Conservation (phyloP, 2,329 filamentous ascomycete genomes). For the Ceratocystis colombiana region DNA sequence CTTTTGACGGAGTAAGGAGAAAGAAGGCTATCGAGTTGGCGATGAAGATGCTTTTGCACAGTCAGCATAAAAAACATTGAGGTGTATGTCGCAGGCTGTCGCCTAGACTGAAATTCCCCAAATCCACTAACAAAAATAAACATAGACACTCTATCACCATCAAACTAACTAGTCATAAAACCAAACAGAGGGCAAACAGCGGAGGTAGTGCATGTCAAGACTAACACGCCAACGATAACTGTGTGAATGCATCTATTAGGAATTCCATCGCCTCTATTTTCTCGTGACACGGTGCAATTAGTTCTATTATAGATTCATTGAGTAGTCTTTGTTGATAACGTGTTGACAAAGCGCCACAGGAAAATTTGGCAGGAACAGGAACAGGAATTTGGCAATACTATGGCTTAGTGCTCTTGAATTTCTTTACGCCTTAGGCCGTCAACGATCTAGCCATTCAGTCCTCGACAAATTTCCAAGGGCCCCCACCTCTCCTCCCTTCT, state of each 20-base stretch:
- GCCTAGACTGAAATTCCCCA: background rate
- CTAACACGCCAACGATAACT: background rate
- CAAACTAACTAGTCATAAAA: too few relatives aligned
- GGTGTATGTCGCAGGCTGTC: slow-evolving; percentile 8
- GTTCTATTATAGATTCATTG: background rate
- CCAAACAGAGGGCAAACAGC: too few relatives aligned
- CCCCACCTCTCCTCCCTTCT: slow-evolving; percentile 22
- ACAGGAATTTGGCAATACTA: background rate
- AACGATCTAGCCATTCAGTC: slow-evolving; percentile 20
- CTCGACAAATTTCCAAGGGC: slow-evolving; percentile 25
- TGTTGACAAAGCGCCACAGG: background rate
- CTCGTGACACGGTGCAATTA: background rate
- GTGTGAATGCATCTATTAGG: background rate
- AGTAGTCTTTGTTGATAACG: background rate
- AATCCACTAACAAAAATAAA: background rate
- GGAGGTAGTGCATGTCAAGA: too few relatives aligned
- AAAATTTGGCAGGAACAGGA: slow-evolving; percentile 9
- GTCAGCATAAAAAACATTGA: background rate
- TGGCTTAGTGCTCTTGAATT: background rate
- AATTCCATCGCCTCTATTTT: background rate
- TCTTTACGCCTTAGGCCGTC: slow-evolving; percentile 24
- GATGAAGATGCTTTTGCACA: slow-evolving; percentile 2
- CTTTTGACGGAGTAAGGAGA: background rate
- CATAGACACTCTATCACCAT: background rate
- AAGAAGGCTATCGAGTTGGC: background rate